Percentiles rank a stretch among this genome's conserved stretches.
phyloP scores from a whole-genome alignment of 73 alveolate species.

The Urostyla sp. region DNA sequence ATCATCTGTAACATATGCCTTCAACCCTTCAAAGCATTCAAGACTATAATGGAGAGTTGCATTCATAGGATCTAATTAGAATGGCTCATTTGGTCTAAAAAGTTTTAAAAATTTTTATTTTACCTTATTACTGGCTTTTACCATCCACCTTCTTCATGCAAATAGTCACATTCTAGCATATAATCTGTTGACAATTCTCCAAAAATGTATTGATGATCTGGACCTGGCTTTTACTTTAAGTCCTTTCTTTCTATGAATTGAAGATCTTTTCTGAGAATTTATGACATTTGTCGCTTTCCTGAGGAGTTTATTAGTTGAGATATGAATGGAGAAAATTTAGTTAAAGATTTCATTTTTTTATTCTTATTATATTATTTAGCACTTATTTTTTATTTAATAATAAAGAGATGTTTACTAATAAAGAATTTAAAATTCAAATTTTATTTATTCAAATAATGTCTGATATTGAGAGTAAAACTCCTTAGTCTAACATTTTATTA shows the following conservation, averaged over 20 bases:
- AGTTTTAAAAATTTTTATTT: too few relatives aligned
- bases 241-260: not conserved
- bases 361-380: not conserved
- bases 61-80: constrained; percentile 78
- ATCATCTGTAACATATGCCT: constrained; percentile 72
- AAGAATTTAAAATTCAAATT: too few relatives aligned
- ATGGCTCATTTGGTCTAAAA: constrained; percentile 70
- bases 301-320: not conserved
- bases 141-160: constrained; percentile 78
- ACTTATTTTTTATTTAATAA: not conserved
- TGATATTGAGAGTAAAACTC: too few relatives aligned
- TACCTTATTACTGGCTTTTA: constrained; percentile 69
- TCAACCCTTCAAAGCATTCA: constrained; percentile 85
- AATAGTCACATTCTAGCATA: constrained; percentile 75
- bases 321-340: not conserved
- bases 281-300: not conserved
- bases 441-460: too few relatives aligned
- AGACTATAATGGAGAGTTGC: constrained; percentile 83
- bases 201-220: constrained; percentile 63
- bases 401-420: too few relatives aligned
- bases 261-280: constrained; percentile 32
- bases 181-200: constrained; percentile 82
- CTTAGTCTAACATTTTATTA: too few relatives aligned
- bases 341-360: not conserved
- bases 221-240: constrained; percentile 58